Evolutionary conservation across 2,329 filamentous ascomycete species (phyloP).

Genomic region (Madurella fahalii): DNA sequence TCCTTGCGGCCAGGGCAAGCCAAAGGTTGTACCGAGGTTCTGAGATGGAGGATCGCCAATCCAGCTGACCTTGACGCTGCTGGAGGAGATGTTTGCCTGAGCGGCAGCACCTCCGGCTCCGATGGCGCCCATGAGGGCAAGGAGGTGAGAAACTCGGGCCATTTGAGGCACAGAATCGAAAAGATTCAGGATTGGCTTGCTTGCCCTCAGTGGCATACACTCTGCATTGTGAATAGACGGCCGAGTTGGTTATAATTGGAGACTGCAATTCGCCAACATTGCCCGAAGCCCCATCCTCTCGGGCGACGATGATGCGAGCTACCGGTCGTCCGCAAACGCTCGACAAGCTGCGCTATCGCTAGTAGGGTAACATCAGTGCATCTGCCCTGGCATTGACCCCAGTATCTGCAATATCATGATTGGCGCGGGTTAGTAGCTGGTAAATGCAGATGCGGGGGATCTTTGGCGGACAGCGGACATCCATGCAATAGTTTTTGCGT

Average conservation of each 20-base stretch:
- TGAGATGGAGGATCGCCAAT: constrained; percentile 2
- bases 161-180: constrained; percentile 1
- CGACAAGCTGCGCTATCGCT: not conserved
- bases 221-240: not conserved
- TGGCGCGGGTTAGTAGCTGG: too few relatives aligned
- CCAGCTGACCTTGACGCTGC: constrained; percentile 5
- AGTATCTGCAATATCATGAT: not conserved
- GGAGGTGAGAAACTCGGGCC: not conserved
- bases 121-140: constrained; percentile 1
- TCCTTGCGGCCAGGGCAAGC: constrained; percentile 8
- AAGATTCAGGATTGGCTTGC: not conserved
- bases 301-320: constrained; percentile 3
- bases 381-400: too few relatives aligned
- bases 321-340: not conserved
- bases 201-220: not conserved
- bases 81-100: not conserved
- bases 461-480: too few relatives aligned
- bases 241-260: too few relatives aligned
- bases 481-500: too few relatives aligned
- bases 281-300: not conserved
- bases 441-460: too few relatives aligned
- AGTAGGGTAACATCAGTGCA: not conserved
- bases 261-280: not conserved
- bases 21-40: constrained; percentile 5
- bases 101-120: not conserved